Base-by-base conservation (phyloP, 257 asterid species). In the Plantago major region DNA sequence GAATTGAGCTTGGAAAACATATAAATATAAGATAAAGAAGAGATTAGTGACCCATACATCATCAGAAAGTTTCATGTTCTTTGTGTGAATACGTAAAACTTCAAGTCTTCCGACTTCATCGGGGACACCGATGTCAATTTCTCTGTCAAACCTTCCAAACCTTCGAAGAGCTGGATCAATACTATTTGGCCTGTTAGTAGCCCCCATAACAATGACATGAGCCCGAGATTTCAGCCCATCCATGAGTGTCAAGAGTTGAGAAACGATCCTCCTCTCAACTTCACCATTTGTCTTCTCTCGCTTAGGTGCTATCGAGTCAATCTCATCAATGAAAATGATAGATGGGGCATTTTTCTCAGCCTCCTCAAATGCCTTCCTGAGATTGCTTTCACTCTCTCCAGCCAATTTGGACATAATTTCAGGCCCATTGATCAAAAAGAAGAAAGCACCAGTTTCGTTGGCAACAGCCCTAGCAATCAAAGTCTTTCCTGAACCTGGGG, bases 211-310 rank as follows among this genome's bases (percentile, higher is more conserved):
- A 66, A 80, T 80, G 51, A 80, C 82, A 71, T 80, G 86, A 66
- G 82, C 79, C 48, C 87, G 81, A 19, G 87, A 78, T 63, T 81
- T 81, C 66, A 81, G 67, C 17, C 87, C 87, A 22, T 81, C 87
- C 87, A 81, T 81, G 67, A 81, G 82, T 63, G 87, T 81, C 84
- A 81, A 58, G 17, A 81, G 75, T 59, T 81, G 87, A 56, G 87
- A 81, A 47, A 81, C 87, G 68, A 81, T 81, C 75, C 84, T 81
- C 78, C 87, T 75, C 69, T 81, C 87, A 67, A 81, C 88, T 72
- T 81, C 84, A 19, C 88, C 83, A n/a, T 80, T 58, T 15, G 86
- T 80, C 75, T 77, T 81, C 58, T 81, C 81, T 67, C 86, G 49
- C 76, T 81, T 77, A 33, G 86, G 83, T 16, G 86, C 83, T 17